Evolutionary conservation across 2,329 filamentous ascomycete genomes (phyloP), one percentile per base, ranked within the genome.

Genomic region (Neoarthrinium moseri): DNA sequence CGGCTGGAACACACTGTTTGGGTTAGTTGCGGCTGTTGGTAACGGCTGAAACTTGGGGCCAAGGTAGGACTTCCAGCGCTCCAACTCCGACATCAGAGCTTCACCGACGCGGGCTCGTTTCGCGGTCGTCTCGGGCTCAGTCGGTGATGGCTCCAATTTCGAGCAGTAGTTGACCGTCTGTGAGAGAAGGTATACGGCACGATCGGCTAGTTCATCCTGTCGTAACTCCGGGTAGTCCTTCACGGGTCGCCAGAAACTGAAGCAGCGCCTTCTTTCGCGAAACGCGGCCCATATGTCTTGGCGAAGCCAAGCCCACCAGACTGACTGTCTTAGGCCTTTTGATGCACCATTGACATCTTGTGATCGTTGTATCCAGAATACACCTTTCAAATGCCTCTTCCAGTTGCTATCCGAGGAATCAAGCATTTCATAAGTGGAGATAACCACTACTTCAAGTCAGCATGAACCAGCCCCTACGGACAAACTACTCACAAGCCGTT

Each of bases 401-500:
- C 82, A 85, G 35, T 60, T 76, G 59, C 60, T 56, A 15, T 73
- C 71, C 5, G 74, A 73, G 3, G 73, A 76, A 43, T 82, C 77
- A n/a, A 84, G 73, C 81, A 85, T 85, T 60, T 85, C 81, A 51
- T 84, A 85, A 0, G 78, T 80, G 11, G 78, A 82, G 23, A 85
- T 78, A 13, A 84, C 69, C 1, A 84, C 20, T 32, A 13, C 23
- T 21, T n/a, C 15, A 39, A 17, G 5, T 27, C 13, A 17, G 18
- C 15, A 20, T 24, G 17, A n/a, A 34, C 21, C 10, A 18, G 17
- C 11, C 21, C 26, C 21, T 29, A 15, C 21, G 22, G 20, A n/a
- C 15, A 40, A 23, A 24, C 15, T 15, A 40, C 37, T 40, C n/a
- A 29, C 37, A 64, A 0, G 79, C 74, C 0, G 80, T 85, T 0